Base-by-base conservation (phyloP, 495 filamentous ascomycete genomes). In the Annulohypoxylon moriforme region DNA sequence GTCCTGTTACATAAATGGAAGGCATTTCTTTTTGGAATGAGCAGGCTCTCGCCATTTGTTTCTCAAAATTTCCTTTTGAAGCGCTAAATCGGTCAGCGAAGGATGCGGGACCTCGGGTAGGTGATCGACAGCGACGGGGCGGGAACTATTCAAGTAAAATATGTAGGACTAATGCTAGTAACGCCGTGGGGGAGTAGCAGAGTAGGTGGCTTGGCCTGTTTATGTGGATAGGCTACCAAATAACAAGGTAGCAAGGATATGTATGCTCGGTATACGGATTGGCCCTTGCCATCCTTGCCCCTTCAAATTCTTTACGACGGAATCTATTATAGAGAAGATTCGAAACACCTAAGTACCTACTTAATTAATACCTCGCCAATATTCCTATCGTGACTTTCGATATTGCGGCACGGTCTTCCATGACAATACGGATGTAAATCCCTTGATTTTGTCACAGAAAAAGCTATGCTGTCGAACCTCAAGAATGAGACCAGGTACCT, bases 111-210 rank as follows among this genome's bases (percentile, higher is more conserved):
- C 64, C 34, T 62, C 52, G 50, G 50, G 33, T 40, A 42, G 25
- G 64, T 40, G 69, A 72, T 68, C 69, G 62, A 60, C 69, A 44
- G 27, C 44, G 64, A 68, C 31, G 44, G 36, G 44, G 31, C 64
- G 69, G 69, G 69, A 72, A 60, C 69, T 67, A 57, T 24, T 27
- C 33, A 33, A 49, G 25, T 31, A 33, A 53, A 25, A 46, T 27
- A 56, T 34, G 16, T 38, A 59, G 42, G 55, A 72, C 69, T 68
- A 72, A 72, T 72, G 69, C 69, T 22, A 64, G 64, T 64, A 61
- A 72, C 34, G 52, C 64, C 59, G 60, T 60, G 64, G 69, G 64
- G 69, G 60, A 71, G 6, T 24, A 22, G 64, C 52, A 71, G 5
- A n/a, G n/a, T 13, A 25, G 65, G 36, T 64, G 47, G 47, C 29